Evolutionary conservation across 495 filamentous ascomycete species (phyloP), one percentile per base, ranked within the genome.

Genomic region (Podospora didyma): DNA sequence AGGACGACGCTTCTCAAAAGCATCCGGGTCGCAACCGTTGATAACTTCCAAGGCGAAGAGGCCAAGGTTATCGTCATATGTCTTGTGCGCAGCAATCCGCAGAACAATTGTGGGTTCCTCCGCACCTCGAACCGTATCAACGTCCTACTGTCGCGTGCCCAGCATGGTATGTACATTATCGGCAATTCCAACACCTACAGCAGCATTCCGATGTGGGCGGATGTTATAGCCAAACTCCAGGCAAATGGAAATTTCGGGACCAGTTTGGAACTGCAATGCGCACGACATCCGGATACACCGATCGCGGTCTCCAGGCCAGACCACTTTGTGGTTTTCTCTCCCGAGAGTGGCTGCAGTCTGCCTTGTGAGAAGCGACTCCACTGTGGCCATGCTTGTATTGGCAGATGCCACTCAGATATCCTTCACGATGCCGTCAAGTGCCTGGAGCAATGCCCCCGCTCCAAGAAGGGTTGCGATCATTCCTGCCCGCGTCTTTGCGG

Each of bases 31-130:
- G 87, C 90, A n/a, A 94, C 87, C 0, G 83, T 95, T n/a, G 90
- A 94, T 66, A 92, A 90, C 62, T 92, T 92, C 54, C 89, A 92
- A 62, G 88, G 88, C 7, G 89, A 94, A 65, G 88, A 94, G 62
- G 88, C 88, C 14, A 88, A 89, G 51, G 77, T 93, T 3, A 78
- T 94, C 10, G 75, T 94, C n/a, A 77, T 95, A n/a, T 92, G 89
- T 0, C 70, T 94, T 0, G 90, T 94, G 12, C 78, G 89, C 46
- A 88, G 86, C 69, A 94, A 93, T 60, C 47, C 28, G 9, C 48
- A 61, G 41, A 54, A 66, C 2, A 62, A 81, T 22, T 77, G 75
- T 46, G 90, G 89, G 1, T 96, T 96, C 58, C 71, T 94, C 14
- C 82, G 80, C 44, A 89, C 86, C 7, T 73, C 78, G 0, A 93